These are phyloP conservation scores for Penicillium ochrochloron DNA, from an alignment of 495 filamentous ascomycete species.

Conservation along the genomic window DNA sequence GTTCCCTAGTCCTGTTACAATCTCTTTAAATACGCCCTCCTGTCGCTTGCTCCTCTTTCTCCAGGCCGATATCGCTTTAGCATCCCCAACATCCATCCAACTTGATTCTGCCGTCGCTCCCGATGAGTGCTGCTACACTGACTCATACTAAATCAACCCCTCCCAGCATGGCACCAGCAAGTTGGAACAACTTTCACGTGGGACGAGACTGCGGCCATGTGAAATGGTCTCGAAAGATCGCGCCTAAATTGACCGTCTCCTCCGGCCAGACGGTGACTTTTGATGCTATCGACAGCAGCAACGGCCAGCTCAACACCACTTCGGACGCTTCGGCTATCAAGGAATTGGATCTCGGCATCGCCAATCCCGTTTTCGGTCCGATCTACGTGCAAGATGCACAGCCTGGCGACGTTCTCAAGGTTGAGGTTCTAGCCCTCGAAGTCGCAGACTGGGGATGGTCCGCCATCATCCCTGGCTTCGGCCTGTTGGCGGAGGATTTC, in stretches of 20 bases:
- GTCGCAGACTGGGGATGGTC: conserved; percentile 57
- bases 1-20: background rate
- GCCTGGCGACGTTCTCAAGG: conserved; percentile 55
- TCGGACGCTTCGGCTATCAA: conserved; percentile 46
- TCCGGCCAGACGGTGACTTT: conserved; percentile 51
- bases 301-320: conserved; percentile 48
- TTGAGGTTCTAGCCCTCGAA: conserved; percentile 50
- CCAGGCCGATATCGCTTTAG: background rate
- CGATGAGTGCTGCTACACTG: conserved; percentile 26
- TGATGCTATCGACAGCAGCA: conserved; percentile 56
- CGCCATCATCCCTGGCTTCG: conserved; percentile 54
- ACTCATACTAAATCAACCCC: conserved; percentile 31
- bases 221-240: conserved; percentile 53
- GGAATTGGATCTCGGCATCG: conserved; percentile 46
- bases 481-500: conserved; percentile 54
- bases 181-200: conserved; percentile 45
- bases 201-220: conserved; percentile 47
- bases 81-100: background rate
- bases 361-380: conserved; percentile 55
- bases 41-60: background rate
- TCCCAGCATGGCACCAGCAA: conserved; percentile 23
- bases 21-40: conserved; percentile 7
- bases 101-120: background rate
- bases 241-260: conserved; percentile 49
- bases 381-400: conserved; percentile 49